phyloP scores from a whole-genome alignment of 768 basidiomycete genomes.

The Calocybe gangraenosa region DNA sequence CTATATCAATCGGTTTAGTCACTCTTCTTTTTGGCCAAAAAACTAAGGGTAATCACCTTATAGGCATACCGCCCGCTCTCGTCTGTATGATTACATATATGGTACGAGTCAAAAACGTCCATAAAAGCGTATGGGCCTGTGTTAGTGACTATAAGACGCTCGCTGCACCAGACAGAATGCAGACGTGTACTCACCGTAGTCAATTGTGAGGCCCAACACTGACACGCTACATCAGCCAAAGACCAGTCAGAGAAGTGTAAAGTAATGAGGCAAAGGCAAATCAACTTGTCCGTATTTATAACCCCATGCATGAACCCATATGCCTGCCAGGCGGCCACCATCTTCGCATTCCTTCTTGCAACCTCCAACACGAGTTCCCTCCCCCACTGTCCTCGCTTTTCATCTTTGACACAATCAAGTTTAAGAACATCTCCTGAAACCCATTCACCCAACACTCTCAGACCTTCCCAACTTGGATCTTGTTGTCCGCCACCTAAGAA shows the following conservation, averaged over 20 bases:
- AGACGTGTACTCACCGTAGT: constrained; percentile 48
- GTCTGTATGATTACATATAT: constrained; percentile 92
- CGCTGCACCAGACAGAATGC: neutral
- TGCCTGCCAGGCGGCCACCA: constrained; percentile 96
- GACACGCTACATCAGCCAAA: constrained; percentile 49
- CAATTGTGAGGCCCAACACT: constrained; percentile 70
- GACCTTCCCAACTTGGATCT: constrained; percentile 65
- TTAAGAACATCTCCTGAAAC: constrained; percentile 58
- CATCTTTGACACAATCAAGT: constrained; percentile 25
- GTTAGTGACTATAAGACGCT: neutral
- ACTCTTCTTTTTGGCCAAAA: neutral
- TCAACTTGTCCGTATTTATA: constrained; percentile 93
- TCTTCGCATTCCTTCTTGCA: constrained; percentile 79
- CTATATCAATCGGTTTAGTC: constrained; percentile 25
- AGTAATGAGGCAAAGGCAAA: neutral
- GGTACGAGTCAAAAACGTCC: constrained; percentile 82
- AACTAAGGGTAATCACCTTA: constrained; percentile 25
- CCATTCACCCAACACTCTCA: constrained; percentile 76
- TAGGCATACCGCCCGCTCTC: constrained; percentile 76
- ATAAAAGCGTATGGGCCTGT: constrained; percentile 90
- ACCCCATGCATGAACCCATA: constrained; percentile 96
- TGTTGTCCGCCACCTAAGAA: constrained; percentile 81
- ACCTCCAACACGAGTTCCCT: constrained; percentile 70
- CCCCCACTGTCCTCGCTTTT: constrained; percentile 62
- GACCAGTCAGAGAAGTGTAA: constrained; percentile 3